These are phyloP conservation scores for Corchorus capsularis DNA, from an alignment of 345 rosid species.

Conservation along the genomic window DNA sequence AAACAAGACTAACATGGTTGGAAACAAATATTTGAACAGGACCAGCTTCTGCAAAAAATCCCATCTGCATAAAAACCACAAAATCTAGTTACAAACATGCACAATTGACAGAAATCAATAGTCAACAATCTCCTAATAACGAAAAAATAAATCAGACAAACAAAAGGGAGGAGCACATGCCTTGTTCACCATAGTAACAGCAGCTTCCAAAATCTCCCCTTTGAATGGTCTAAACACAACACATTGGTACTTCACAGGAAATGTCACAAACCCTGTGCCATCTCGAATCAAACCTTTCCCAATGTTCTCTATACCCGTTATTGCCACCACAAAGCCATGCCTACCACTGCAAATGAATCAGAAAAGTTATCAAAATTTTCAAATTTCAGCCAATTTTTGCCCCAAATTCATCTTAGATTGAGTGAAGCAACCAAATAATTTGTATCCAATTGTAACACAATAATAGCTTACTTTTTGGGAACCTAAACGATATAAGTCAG, in stretches of 20 bases:
- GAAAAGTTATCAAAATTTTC: neutral
- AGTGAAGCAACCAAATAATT: neutral
- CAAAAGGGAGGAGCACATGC: slow-evolving; percentile 22
- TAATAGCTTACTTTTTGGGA: too few species aligned
- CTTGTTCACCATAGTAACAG: slow-evolving; percentile 90
- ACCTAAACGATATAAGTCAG: neutral
- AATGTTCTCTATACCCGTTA: slow-evolving; percentile 75
- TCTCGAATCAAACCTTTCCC: slow-evolving; percentile 94
- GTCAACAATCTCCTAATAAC: neutral
- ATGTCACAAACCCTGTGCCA: slow-evolving; percentile 87
- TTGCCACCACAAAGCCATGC: slow-evolving; percentile 91
- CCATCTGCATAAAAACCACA: slow-evolving; percentile 58
- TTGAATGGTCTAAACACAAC: slow-evolving; percentile 89
- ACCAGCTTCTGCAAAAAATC: slow-evolving; percentile 93
- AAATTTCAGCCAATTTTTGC: neutral
- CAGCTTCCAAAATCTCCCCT: slow-evolving; percentile 93
- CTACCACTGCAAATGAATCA: slow-evolving; percentile 55
- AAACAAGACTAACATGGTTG: slow-evolving; percentile 64
- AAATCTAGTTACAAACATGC: neutral
- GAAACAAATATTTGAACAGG: slow-evolving; percentile 97
- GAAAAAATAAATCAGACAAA: neutral
- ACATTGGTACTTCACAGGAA: slow-evolving; percentile 83
- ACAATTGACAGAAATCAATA: neutral
- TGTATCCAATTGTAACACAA: too few species aligned
- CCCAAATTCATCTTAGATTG: neutral